Evolutionary conservation across 257 asterid species (phyloP).

Genomic region (Striga asiatica): DNA sequence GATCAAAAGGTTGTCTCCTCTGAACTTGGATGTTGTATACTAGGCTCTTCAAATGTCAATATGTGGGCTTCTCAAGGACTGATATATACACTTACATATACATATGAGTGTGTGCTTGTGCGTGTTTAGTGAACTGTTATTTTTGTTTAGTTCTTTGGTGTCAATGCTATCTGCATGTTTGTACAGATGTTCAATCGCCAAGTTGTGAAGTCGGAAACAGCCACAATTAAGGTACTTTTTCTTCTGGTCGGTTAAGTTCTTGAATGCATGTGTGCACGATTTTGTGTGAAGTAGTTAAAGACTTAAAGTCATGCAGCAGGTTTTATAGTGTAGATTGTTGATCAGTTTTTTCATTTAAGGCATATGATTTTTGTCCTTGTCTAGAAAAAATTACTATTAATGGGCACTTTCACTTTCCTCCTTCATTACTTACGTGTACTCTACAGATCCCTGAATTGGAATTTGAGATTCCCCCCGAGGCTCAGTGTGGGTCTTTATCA

Average conservation of each 20-base stretch:
- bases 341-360: background rate
- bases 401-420: background rate
- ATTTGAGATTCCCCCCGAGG: conserved; percentile 94
- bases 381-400: background rate
- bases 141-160: background rate
- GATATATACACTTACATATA: too few relatives aligned
- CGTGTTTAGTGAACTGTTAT: background rate
- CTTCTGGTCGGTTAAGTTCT: background rate
- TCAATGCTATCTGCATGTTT: conserved; percentile 6
- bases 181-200: conserved; percentile 83
- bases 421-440: conserved; percentile 9
- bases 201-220: conserved; percentile 88
- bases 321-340: background rate
- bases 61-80: background rate
- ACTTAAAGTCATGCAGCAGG: background rate
- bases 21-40: background rate
- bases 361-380: background rate
- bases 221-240: conserved; percentile 76
- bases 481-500: conserved; percentile 95
- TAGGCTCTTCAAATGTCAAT: background rate
- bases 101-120: too few relatives aligned
- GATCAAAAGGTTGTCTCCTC: conserved; percentile 65
- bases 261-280: background rate
- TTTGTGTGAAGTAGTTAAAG: background rate
- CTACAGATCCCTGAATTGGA: conserved; percentile 89